phyloP scores from a whole-genome alignment of 768 basidiomycete species.

The Daedalea quercina region DNA sequence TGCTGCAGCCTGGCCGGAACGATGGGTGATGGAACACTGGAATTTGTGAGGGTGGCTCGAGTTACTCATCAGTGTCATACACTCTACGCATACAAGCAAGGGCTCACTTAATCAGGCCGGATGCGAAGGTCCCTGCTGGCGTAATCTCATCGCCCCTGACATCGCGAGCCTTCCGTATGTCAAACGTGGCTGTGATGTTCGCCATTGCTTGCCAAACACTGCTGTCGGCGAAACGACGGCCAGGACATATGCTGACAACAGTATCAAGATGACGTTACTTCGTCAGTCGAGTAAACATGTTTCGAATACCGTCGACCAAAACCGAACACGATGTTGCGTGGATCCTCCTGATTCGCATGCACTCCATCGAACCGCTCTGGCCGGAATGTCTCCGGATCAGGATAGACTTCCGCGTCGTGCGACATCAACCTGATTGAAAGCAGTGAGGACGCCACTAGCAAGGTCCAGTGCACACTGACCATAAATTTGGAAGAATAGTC shows the following conservation, averaged over 20 bases:
- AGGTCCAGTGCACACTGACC: neutral
- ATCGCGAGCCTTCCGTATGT: constrained; percentile 36
- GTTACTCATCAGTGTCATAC: neutral
- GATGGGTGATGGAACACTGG: neutral
- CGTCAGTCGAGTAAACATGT: neutral
- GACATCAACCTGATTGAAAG: neutral
- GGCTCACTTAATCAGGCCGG: constrained; percentile 38
- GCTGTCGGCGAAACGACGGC: constrained; percentile 42
- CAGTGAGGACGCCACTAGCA: neutral
- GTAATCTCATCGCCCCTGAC: constrained; percentile 32
- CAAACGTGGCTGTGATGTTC: constrained; percentile 39
- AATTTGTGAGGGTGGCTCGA: neutral
- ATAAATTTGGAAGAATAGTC: neutral
- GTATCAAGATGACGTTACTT: neutral
- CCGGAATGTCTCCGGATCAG: neutral
- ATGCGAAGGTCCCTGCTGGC: constrained; percentile 30
- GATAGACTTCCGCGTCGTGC: neutral
- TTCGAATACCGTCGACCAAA: constrained; percentile 37
- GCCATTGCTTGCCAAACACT: constrained; percentile 40
- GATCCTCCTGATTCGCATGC: constrained; percentile 20
- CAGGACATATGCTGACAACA: constrained; percentile 43
- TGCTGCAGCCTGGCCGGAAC: neutral
- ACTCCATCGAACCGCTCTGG: neutral
- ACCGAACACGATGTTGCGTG: constrained; percentile 45
- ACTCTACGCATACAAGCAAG: neutral